Evolutionary conservation across 2,329 filamentous ascomycete genomes (phyloP), one percentile per base, ranked within the genome.

Genomic region (Xylaria polymorpha): DNA sequence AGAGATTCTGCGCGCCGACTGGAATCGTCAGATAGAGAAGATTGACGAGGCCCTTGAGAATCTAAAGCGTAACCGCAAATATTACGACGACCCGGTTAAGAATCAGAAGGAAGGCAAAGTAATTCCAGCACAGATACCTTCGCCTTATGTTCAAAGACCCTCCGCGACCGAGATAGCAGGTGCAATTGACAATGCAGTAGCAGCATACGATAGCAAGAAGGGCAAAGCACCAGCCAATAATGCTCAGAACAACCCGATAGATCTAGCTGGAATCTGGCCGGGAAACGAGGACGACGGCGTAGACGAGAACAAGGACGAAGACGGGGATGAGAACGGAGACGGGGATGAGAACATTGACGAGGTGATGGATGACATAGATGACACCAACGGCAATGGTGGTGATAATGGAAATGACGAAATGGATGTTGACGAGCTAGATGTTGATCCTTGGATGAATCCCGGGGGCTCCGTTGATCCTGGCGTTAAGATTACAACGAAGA

Each of bases 21-120:
- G 71, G 71, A 8, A 25, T n/a, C n/a, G 5, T 3, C 46, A 71
- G n/a, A 56, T 32, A 35, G 1, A 20, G 4, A 41, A 1, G 1
- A 53, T 72, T 37, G 48, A 68, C 14, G 12, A 53, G 3, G 60
- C 25, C 4, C 25, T 72, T 48, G 2, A 44, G 5, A 20, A 51
- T 20, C 20, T 66, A 22, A 9, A 29, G 4, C 2, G 22, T 1
- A n/a, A 67, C 29, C 15, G 55, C 1, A 4, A 18, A 1, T 29
- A 25, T 32, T 65, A 61, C 29, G 39, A 56, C 37, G 22, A 53
- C 44, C 61, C 29, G 15, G 20, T 12, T 44, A 43, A 51, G 7
- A 8, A 37, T 35, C 0, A 56, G 7, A 12, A 6, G n/a, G 35
- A 56, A 15, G 53, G 53, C 32, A 37, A 56, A 22, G 53, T 37